A percentile compares a stretch with the other conserved stretches of the same genome.
Conservation (phyloP, 2,329 filamentous ascomycete species). For the Hypoxylon sp. region DNA sequence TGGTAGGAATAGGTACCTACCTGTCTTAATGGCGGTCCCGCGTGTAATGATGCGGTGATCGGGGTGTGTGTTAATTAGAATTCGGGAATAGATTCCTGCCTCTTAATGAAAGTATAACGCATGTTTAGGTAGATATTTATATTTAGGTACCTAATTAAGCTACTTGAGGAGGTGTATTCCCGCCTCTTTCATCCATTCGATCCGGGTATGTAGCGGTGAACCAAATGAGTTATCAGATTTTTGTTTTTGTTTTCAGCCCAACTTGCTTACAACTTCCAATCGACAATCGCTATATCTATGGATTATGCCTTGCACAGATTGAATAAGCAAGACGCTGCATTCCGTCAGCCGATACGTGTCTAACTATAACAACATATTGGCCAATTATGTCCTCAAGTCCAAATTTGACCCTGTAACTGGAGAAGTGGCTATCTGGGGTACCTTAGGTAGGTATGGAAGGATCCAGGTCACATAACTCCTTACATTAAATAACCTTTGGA, state of each 20-base stretch:
- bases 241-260: constrained; percentile 9
- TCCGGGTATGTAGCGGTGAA: constrained; percentile 6
- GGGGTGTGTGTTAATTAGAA: neutral
- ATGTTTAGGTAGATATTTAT: too few species aligned
- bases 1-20: neutral
- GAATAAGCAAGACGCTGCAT: constrained; percentile 12
- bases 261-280: constrained; percentile 12
- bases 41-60: neutral
- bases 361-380: constrained; percentile 2
- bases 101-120: neutral
- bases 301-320: constrained; percentile 2
- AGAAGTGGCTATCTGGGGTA: neutral
- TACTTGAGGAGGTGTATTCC: neutral
- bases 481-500: too few species aligned
- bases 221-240: constrained; percentile 12
- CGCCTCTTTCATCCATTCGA: constrained; percentile 1
- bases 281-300: neutral
- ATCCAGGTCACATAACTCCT: neutral
- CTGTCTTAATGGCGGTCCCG: neutral
- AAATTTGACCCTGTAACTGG: neutral
- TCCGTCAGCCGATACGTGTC: constrained; percentile 8
- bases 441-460: neutral
- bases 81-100: neutral
- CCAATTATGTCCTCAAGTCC: constrained; percentile 16
- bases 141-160: too few species aligned